Evolutionary conservation across 331 rosid species (phyloP).

Genomic region (Rosa hybrid): DNA sequence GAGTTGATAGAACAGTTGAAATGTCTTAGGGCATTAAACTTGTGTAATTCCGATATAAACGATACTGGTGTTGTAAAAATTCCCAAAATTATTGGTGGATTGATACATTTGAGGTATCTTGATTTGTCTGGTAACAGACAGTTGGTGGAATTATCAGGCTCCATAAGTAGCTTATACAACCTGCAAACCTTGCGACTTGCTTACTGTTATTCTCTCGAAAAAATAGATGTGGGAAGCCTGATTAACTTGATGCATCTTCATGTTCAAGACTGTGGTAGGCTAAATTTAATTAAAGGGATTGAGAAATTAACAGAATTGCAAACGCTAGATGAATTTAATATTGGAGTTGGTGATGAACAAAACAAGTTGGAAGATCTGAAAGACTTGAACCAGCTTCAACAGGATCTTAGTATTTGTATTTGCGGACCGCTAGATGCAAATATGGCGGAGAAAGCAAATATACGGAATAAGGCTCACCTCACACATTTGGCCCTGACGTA

Average conservation of each 20-base stretch:
- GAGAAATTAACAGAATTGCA: background rate
- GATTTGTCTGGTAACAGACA: no score
- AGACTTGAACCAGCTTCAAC: background rate
- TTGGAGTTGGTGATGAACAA: no score
- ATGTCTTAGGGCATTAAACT: background rate
- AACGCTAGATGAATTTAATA: background rate
- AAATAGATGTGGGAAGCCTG: background rate
- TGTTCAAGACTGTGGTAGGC: fast-evolving
- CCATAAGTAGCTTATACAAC: background rate
- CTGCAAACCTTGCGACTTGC: background rate
- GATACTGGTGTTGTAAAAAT: background rate
- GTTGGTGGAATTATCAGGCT: fast-evolving
- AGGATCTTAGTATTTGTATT: no score
- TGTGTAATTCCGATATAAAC: background rate
- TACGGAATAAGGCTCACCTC: no score
- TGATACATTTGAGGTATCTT: background rate
- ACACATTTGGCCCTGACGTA: no score
- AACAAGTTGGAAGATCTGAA: background rate
- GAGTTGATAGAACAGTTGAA: background rate
- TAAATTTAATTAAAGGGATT: background rate
- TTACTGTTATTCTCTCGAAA: fast-evolving
- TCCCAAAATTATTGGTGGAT: background rate
- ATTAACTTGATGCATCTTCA: slow-evolving; percentile 1
- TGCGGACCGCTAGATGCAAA: no score
- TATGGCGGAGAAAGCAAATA: no score